A percentile compares a stretch with the other conserved stretches of the same genome.
Conservation (phyloP, 148 eudicot species). For the Cornus suecica region DNA sequence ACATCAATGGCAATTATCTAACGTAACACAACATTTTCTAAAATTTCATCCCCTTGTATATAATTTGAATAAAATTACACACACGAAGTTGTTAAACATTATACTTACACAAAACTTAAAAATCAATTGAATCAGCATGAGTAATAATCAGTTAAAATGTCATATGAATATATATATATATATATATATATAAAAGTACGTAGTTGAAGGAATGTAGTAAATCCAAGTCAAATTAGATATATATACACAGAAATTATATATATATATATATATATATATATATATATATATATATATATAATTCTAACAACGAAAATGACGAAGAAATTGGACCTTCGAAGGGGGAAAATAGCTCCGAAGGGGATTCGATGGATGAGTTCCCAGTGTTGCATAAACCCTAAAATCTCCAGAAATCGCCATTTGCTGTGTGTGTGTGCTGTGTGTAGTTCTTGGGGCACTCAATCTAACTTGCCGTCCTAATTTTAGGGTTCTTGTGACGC, state of each 20-base stretch:
- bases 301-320: not conserved
- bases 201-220: not conserved
- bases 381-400: conserved; percentile 60
- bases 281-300: too few species aligned
- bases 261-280: too few species aligned
- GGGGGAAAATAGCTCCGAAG: conserved; percentile 38
- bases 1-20: not conserved
- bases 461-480: not conserved
- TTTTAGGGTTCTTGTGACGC: conserved; percentile 5
- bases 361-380: conserved; percentile 42
- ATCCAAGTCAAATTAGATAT: not conserved
- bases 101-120: not conserved
- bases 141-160: too few species aligned
- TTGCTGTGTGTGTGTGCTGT: conserved; percentile 8
- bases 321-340: conserved; percentile 48
- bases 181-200: too few species aligned
- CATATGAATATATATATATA: not conserved
- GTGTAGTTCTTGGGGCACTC: not conserved
- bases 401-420: conserved; percentile 85
- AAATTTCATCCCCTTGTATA: not conserved
- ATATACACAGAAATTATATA: not conserved
- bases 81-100: not conserved
- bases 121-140: too few species aligned
- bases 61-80: not conserved
- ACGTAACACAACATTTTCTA: not conserved